Evolutionary conservation across 768 basidiomycete genomes (phyloP).

Genomic region (Hysterangium stoloniferum): DNA sequence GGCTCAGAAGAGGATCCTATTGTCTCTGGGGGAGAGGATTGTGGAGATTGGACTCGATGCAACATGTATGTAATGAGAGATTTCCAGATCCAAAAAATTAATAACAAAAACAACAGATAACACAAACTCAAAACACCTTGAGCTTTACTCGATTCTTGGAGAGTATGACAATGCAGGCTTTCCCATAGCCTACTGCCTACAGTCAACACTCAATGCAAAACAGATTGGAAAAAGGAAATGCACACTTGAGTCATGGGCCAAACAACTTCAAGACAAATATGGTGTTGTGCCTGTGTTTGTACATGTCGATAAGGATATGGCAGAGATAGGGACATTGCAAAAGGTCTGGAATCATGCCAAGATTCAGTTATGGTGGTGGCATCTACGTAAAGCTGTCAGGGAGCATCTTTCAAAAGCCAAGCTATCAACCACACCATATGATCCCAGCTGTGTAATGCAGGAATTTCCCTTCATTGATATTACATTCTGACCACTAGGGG

Average conservation of each 20-base stretch:
- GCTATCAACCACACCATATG: constrained; percentile 13
- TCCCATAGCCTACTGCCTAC: constrained; percentile 19
- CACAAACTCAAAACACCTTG: constrained; percentile 18
- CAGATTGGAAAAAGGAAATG: constrained; percentile 15
- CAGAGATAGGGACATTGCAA: constrained; percentile 11
- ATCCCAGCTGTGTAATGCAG: not conserved
- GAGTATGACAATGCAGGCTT: constrained; percentile 21
- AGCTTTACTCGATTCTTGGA: constrained; percentile 19
- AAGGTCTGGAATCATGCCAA: constrained; percentile 8
- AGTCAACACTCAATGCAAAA: constrained; percentile 19
- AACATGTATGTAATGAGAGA: constrained; percentile 14
- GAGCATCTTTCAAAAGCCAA: constrained; percentile 8
- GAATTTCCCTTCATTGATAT: constrained; percentile 11
- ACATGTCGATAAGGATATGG: constrained; percentile 15
- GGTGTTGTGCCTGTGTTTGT: constrained; percentile 5
- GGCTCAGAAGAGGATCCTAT: constrained; percentile 4
- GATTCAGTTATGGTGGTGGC: constrained; percentile 14
- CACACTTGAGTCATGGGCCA: constrained; percentile 16
- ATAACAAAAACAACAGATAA: constrained; percentile 4
- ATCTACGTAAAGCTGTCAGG: constrained; percentile 8
- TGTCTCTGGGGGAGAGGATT: constrained; percentile 8
- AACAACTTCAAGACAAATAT: constrained; percentile 11
- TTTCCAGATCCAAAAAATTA: not conserved
- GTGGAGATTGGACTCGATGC: constrained; percentile 15
- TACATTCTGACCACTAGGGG: not conserved